These are phyloP conservation scores for Exobasidium cylindrosporum DNA, from an alignment of 1,284 basidiomycete genomes.

Conservation along the genomic window DNA sequence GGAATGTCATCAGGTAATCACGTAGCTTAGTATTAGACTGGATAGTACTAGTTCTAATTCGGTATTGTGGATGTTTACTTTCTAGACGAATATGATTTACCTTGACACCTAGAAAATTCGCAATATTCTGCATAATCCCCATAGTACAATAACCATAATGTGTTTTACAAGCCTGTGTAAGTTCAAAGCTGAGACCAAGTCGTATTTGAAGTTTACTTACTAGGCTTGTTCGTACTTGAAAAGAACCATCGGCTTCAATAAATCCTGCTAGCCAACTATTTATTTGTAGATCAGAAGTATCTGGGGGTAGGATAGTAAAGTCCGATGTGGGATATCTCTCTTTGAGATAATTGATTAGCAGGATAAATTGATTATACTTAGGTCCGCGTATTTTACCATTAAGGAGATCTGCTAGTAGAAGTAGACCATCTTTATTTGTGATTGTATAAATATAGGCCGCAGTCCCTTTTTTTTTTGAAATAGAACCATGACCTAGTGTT, in stretches of 20 bases:
- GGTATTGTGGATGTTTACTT: too few species aligned
- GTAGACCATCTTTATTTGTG: not conserved
- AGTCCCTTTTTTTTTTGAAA: not conserved
- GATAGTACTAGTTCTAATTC: too few species aligned
- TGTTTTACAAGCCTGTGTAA: too few species aligned
- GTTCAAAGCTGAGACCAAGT: too few species aligned
- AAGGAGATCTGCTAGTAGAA: not conserved
- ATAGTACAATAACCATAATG: too few species aligned
- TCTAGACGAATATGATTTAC: too few species aligned
- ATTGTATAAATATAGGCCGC: not conserved
- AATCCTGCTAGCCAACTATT: conserved; percentile 22
- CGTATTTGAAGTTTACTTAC: too few species aligned
- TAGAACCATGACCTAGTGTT: not conserved
- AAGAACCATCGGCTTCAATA: conserved; percentile 23
- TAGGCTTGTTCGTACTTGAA: conserved; percentile 22
- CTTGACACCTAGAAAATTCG: too few species aligned
- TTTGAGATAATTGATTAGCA: not conserved
- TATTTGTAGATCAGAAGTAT: not conserved
- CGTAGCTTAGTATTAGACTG: too few species aligned
- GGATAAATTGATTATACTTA: not conserved
- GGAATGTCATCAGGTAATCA: too few species aligned
- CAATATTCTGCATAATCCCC: too few species aligned
- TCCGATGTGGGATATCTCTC: not conserved
- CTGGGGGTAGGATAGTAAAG: not conserved
- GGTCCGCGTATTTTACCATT: not conserved